Conservation (phyloP, 768 basidiomycete species). For the Neoboletus subvelutipes region DNA sequence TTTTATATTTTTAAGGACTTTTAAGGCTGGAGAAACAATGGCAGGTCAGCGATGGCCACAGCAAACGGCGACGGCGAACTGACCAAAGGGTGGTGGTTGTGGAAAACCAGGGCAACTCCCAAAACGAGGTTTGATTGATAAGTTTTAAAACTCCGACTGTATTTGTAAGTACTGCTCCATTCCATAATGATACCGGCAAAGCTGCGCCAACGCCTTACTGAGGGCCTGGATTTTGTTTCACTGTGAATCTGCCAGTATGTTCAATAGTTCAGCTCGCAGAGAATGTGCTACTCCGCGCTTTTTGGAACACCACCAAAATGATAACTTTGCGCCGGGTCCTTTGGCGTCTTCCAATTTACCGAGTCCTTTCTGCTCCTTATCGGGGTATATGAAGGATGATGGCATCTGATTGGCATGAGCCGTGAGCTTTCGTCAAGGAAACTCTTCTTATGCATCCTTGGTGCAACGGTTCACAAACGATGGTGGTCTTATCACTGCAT, state of each 20-base stretch:
- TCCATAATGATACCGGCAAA: not conserved
- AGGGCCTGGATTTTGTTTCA: not conserved
- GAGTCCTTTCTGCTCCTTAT: not conserved
- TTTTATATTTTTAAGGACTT: conserved; percentile 64
- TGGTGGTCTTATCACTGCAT: not conserved
- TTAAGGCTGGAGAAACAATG: conserved; percentile 45
- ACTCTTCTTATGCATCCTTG: not conserved
- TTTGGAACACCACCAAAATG: not conserved
- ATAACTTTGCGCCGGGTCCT: not conserved
- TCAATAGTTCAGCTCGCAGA: not conserved
- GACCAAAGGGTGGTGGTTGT: conserved; percentile 68
- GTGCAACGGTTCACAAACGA: not conserved
- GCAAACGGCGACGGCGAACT: conserved; percentile 27
- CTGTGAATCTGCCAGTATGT: not conserved
- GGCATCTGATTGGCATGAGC: not conserved
- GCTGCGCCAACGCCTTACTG: not conserved
- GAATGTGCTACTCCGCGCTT: not conserved
- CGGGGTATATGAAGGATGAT: not conserved
- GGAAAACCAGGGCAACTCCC: conserved; percentile 40
- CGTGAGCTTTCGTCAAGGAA: not conserved
- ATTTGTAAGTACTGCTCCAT: conserved; percentile 11
- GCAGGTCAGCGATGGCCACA: conserved; percentile 15
- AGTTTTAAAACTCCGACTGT: conserved; percentile 43
- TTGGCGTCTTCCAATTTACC: not conserved
- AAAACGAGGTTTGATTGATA: conserved; percentile 26